Conservation (phyloP, 768 basidiomycete genomes). For the Lactarius vividus region DNA sequence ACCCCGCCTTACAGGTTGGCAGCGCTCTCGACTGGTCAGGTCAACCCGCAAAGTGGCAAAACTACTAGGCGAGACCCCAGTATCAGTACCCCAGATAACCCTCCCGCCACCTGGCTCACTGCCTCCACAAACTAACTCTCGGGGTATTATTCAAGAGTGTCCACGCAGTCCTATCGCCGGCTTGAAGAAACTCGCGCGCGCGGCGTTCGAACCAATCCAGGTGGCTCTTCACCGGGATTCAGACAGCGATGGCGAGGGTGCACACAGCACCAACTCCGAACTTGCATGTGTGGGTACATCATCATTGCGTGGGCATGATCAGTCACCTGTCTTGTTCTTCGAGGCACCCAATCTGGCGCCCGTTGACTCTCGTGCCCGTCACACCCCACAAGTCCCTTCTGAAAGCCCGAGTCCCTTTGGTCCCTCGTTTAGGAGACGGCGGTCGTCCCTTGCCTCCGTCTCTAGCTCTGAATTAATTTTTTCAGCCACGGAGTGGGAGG, state of each 20-base stretch:
- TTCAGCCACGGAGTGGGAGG: slow-evolving; percentile 10
- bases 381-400: not conserved
- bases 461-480: slow-evolving; percentile 1
- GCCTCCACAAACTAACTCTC: not conserved
- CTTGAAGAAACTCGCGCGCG: slow-evolving; percentile 15
- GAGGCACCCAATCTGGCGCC: not conserved
- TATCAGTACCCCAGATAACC: slow-evolving; percentile 7
- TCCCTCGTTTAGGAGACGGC: slow-evolving; percentile 5
- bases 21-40: slow-evolving; percentile 21
- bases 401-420: not conserved
- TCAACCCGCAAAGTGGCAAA: slow-evolving; percentile 27
- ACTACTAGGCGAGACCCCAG: slow-evolving; percentile 26
- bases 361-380: not conserved
- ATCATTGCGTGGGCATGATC: too few relatives aligned
- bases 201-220: slow-evolving; percentile 3
- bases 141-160: not conserved
- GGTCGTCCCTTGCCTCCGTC: slow-evolving; percentile 10
- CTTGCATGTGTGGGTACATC: not conserved
- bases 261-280: not conserved
- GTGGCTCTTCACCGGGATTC: slow-evolving; percentile 4
- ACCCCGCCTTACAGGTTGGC: slow-evolving; percentile 10
- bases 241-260: not conserved
- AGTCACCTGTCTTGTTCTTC: not conserved
- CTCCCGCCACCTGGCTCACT: not conserved
- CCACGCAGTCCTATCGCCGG: not conserved